Evolutionary conservation across 495 filamentous ascomycete species (phyloP), one percentile per base, ranked within the genome.

Genomic region (Hypoxylon fuscum): DNA sequence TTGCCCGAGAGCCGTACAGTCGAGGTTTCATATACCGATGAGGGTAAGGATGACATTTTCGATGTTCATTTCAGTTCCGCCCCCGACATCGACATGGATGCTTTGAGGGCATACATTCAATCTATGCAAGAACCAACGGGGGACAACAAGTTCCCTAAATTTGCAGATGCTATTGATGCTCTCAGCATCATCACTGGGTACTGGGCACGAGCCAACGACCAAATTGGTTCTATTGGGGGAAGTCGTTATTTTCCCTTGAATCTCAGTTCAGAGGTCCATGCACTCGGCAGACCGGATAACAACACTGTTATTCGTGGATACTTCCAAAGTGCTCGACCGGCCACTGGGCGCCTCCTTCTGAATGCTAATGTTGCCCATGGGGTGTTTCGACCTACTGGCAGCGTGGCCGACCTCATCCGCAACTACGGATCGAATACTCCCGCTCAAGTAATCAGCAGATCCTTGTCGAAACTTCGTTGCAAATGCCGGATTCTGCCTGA

Each of bases 321-420:
- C 62, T 89, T 89, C 57, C 78, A 86, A 48, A 90, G 87, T 71
- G 83, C 87, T 12, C 86, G 88, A 18, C 77, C 82, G 0, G 87
- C 85, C 7, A 90, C 89, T 2, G 81, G 83, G 2, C 81, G 88
- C 5, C 63, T 89, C 8, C 74, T 90, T 0, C 70, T 90, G 3
- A 90, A 91, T 49, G 80, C 84, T 27, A 83, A 84, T 41, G 77
- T 82, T 6, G 75, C 76, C 5, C 77, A 82, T 38, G 77, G 75
- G 7, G 73, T 81, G 4, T 84, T 84, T 56, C 73, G 79, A 2
- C 42, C 46, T 2, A n/a, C 47, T 1, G 62, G 71, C 14, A 18
- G 21, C 1, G 53, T 79, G 0, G 40, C 35, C 1, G 34, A 66
- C 0, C 25, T 80, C 0, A 68, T 78, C 7, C 15, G 51, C 0